These are phyloP conservation scores for Ganoderma resinaceum DNA, from an alignment of 1,284 basidiomycete species.

Conservation along the genomic window DNA sequence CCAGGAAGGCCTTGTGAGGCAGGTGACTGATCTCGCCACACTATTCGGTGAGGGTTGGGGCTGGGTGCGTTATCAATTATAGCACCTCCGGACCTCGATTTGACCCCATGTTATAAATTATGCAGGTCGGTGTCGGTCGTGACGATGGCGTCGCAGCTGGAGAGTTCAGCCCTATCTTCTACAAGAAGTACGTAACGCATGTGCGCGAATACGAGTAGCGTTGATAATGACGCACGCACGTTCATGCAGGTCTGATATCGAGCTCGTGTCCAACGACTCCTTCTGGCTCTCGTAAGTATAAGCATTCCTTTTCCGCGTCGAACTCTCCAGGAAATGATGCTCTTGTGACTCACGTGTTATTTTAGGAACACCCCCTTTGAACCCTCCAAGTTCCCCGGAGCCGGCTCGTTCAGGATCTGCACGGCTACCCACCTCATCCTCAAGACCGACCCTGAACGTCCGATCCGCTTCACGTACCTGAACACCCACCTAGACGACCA, in stretches of 20 bases:
- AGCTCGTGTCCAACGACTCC: slow-evolving; percentile 52
- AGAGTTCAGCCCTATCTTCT: slow-evolving; percentile 74
- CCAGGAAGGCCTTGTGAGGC: slow-evolving; percentile 66
- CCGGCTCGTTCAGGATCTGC: slow-evolving; percentile 60
- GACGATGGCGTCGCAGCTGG: slow-evolving; percentile 64
- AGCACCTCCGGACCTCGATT: background rate
- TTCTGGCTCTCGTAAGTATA: slow-evolving; percentile 63
- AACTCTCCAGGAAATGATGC: background rate
- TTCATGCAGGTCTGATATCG: slow-evolving; percentile 43
- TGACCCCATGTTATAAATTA: background rate
- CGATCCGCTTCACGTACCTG: slow-evolving; percentile 48
- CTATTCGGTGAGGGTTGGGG: slow-evolving; percentile 62
- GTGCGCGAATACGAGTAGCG: background rate
- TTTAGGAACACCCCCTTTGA: slow-evolving; percentile 55
- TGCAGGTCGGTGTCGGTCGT: slow-evolving; percentile 65
- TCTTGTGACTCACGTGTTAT: slow-evolving; percentile 1
- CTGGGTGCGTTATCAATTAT: slow-evolving; percentile 46
- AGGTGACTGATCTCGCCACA: slow-evolving; percentile 63
- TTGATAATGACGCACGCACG: background rate
- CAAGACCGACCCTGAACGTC: slow-evolving; percentile 24
- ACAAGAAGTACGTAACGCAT: slow-evolving; percentile 49
- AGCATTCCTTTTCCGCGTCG: background rate
- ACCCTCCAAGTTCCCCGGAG: slow-evolving; percentile 58
- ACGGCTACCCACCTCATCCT: slow-evolving; percentile 51
- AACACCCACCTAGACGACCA: slow-evolving; percentile 64